These are phyloP conservation scores for Lophiotrema nucula DNA, from an alignment of 495 filamentous ascomycete species.

Conservation along the genomic window DNA sequence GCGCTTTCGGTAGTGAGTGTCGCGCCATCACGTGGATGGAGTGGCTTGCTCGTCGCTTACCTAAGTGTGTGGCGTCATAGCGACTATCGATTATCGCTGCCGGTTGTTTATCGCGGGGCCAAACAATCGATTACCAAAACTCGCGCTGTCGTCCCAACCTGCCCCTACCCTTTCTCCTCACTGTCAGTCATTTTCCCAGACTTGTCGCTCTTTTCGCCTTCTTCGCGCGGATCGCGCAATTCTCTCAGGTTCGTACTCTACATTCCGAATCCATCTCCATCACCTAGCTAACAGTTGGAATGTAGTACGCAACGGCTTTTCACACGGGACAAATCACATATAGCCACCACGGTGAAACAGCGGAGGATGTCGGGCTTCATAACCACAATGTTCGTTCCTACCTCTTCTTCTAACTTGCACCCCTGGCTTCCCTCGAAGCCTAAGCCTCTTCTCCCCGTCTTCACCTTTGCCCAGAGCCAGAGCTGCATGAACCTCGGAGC, in stretches of 20 bases:
- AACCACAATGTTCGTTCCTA: constrained; percentile 66
- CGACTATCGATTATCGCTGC: neutral
- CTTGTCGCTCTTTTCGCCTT: constrained; percentile 5
- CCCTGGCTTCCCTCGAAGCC: constrained; percentile 37
- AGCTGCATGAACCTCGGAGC: constrained; percentile 35
- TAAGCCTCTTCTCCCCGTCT: constrained; percentile 41
- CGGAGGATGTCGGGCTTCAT: constrained; percentile 63
- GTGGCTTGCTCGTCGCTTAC: too few relatives aligned
- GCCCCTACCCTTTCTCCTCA: neutral
- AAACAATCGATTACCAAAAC: neutral
- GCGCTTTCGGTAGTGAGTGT: too few relatives aligned
- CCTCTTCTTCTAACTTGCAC: constrained; percentile 37
- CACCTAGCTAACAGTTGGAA: constrained; percentile 39
- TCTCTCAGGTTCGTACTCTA: neutral
- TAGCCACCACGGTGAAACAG: constrained; percentile 7
- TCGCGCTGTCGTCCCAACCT: neutral
- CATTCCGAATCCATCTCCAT: constrained; percentile 25
- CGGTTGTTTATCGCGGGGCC: constrained; percentile 2
- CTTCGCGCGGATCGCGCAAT: neutral
- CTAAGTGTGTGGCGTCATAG: neutral
- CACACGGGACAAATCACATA: too few relatives aligned
- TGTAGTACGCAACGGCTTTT: constrained; percentile 20
- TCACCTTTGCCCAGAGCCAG: constrained; percentile 37
- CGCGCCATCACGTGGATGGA: too few relatives aligned
- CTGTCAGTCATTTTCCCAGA: neutral